A percentile compares a stretch with the other conserved stretches of the same genome.
Conservation (phyloP, 2,329 filamentous ascomycete genomes). For the Iodosphaeria phyllophila region DNA sequence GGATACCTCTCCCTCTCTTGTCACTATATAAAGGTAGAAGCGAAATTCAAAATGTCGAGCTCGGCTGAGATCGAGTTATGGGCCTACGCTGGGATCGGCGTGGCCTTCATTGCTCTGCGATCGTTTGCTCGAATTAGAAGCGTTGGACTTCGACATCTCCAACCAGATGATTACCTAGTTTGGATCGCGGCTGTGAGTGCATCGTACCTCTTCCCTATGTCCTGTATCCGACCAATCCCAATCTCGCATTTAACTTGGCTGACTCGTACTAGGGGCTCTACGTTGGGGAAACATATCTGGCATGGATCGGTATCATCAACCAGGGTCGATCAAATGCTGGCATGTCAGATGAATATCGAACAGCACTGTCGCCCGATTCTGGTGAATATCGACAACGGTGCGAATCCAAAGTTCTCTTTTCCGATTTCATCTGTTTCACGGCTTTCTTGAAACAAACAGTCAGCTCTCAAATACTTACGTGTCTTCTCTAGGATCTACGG, state of each 20-base stretch:
- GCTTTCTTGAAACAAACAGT: no score
- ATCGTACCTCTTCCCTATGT: no score
- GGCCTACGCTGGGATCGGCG: slow-evolving; percentile 25
- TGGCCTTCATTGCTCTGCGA: slow-evolving; percentile 29
- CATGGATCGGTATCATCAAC: not conserved
- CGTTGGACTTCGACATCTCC: slow-evolving; percentile 29
- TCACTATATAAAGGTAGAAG: no score
- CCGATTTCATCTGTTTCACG: not conserved
- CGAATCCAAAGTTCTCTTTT: slow-evolving; percentile 16
- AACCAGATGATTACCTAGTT: slow-evolving; percentile 40
- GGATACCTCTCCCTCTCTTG: no score
- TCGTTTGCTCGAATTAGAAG: slow-evolving; percentile 26
- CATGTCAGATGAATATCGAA: not conserved
- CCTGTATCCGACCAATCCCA: not conserved
- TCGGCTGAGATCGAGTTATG: no score
- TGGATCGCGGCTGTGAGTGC: slow-evolving; percentile 30
- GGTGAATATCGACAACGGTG: slow-evolving; percentile 32
- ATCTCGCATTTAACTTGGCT: no score
- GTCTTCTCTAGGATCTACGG: slow-evolving; percentile 20
- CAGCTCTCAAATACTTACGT: not conserved
- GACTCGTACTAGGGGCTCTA: no score
- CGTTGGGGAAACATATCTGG: not conserved
- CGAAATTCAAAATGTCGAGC: no score
- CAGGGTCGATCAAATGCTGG: slow-evolving; percentile 1
- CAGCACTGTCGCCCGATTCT: slow-evolving; percentile 19